Evolutionary conservation across 371 early-diverging fungal species (phyloP), one percentile per base, ranked within the genome.

Genomic region (Syncephalastrum monosporum): DNA sequence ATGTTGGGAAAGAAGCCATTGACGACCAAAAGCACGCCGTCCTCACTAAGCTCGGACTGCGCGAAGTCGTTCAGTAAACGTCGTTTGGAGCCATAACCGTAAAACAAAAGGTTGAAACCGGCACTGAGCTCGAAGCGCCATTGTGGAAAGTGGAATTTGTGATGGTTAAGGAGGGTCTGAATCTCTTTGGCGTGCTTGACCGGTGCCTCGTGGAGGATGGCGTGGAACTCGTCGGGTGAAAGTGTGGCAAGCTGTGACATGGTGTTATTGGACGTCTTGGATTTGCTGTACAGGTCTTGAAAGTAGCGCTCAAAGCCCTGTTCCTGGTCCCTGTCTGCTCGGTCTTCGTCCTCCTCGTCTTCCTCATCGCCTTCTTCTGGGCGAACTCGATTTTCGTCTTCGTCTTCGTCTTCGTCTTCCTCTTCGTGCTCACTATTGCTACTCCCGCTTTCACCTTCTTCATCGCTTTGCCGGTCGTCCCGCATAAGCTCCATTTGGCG

Each of bases 11-110:
- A 86, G 62, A 82, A 94, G 3, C 96, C 97, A 68, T 94, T 90
- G 47, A 96, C 79, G 15, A 90, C 84, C 13, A 93, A 68, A 1
- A 92, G 71, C 0, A 90, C 90, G 5, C 83, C 83, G 48, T 85
- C 84, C 10, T 6, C 12, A 0, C 67, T 75, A 19, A 91, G 65
- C 14, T 68, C 56, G 1, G 69, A 50, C 4, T 72, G 67, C 2
- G 86, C 88, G 71, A 97, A 95, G 44, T 79, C 61, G 56, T 82
- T 85, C 41, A 96, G 57, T 17, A 97, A 59, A 1, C 68, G 68
- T 19, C 87, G 84, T 65, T 97, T 97, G 15, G 96, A 96, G 0
- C 96, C 96, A 56, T 84, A 92, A 0, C 96, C 97, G 56, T 92
- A 94, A 54, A 95, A 89, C 3, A 92, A 62, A 3, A 95, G 75